A percentile compares a stretch with the other conserved stretches of the same genome.
Conservation (phyloP, 805 yeast genomes). For the Yarrowia divulgata region DNA sequence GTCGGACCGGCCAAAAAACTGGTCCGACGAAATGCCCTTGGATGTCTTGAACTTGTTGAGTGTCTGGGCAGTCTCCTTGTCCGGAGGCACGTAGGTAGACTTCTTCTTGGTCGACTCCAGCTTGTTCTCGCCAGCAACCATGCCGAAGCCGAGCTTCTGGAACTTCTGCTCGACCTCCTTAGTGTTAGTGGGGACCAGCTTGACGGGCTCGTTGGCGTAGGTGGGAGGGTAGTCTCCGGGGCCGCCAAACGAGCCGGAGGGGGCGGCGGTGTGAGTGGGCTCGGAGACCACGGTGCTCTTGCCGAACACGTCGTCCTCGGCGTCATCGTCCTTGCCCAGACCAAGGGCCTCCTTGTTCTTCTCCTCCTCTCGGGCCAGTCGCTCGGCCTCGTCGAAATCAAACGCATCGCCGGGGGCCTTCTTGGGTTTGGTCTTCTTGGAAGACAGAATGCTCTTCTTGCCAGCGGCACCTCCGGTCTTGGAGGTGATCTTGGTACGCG, state of each 20-base stretch:
- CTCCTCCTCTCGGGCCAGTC: conserved; percentile 82
- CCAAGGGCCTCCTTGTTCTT: conserved; percentile 62
- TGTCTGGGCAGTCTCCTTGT: conserved; percentile 46
- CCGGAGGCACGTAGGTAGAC: conserved; percentile 43
- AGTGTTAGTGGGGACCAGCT: conserved; percentile 39
- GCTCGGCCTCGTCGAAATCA: conserved; percentile 72
- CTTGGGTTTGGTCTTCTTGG: conserved; percentile 49
- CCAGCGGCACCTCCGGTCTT: conserved; percentile 41
- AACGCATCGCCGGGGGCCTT: conserved; percentile 55
- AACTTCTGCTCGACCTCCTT: conserved; percentile 50
- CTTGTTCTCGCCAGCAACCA: conserved; percentile 57
- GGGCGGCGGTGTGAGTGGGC: conserved; percentile 38
- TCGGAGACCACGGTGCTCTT: conserved; percentile 18
- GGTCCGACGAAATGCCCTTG: conserved; percentile 95
- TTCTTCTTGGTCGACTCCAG: conserved; percentile 45
- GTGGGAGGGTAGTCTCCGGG: conserved; percentile 30
- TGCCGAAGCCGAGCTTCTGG: conserved; percentile 89
- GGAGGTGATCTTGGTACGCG: conserved; percentile 25
- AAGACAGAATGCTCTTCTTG: conserved; percentile 46
- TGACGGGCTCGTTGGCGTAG: conserved; percentile 29
- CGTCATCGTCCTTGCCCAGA: conserved; percentile 51
- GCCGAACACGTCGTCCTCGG: conserved; percentile 40
- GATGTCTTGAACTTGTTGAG: conserved; percentile 77
- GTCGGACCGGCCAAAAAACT: conserved; percentile 86
- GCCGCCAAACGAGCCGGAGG: conserved; percentile 38